Evolutionary conservation across 345 rosid species (phyloP).

Genomic region (Euclidium syriacum): DNA sequence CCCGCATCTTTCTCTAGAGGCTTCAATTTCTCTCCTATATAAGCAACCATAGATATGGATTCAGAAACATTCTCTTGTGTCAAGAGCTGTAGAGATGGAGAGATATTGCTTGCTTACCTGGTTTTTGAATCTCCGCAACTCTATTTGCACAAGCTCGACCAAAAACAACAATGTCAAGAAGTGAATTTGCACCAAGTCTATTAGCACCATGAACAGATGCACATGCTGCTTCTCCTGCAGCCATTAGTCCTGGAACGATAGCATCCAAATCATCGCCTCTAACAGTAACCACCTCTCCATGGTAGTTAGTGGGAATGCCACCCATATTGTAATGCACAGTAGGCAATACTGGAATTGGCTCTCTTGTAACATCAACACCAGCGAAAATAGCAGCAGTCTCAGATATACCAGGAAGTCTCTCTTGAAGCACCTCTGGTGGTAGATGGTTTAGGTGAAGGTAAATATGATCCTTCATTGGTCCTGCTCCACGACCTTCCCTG

Average conservation of each 20-base stretch:
- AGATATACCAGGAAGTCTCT: slow-evolving; percentile 98
- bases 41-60: neutral
- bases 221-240: slow-evolving; percentile 99
- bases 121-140: slow-evolving; percentile 75
- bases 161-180: slow-evolving; percentile 96
- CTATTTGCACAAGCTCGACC: slow-evolving; percentile 97
- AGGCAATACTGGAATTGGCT: slow-evolving; percentile 94
- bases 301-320: slow-evolving; percentile 92
- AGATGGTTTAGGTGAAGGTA: slow-evolving; percentile 90
- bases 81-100: neutral
- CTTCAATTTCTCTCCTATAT: slow-evolving; percentile 70
- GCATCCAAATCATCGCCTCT: slow-evolving; percentile 64
- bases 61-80: neutral
- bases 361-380: slow-evolving; percentile 95
- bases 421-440: slow-evolving; percentile 93
- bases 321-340: slow-evolving; percentile 99
- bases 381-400: slow-evolving; percentile 99
- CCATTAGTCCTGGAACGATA: slow-evolving; percentile 85
- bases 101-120: slow-evolving; percentile 39
- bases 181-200: slow-evolving; percentile 94
- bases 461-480: slow-evolving; percentile 88
- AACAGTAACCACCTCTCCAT: slow-evolving; percentile 83
- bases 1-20: slow-evolving; percentile 83
- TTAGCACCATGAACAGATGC: slow-evolving; percentile 99
- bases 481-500: slow-evolving; percentile 93